Evolutionary conservation across 2,329 filamentous ascomycete species (phyloP).

Genomic region (Fusarium piperis): DNA sequence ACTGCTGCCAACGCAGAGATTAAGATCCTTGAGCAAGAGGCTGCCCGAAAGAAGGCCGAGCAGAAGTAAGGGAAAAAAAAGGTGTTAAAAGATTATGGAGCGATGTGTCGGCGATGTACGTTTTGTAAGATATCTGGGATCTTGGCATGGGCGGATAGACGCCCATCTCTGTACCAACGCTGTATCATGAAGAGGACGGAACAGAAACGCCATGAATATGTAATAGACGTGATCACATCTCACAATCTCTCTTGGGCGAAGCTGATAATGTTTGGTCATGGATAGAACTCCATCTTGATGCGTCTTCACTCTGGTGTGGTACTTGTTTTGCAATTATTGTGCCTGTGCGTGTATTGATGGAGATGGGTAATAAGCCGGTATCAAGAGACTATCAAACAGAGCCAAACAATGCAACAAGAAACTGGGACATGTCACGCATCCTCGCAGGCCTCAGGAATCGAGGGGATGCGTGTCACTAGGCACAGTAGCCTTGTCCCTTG

Average conservation of each 20-base stretch:
- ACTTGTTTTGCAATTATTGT: constrained; percentile 11
- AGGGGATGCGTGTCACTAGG: not conserved
- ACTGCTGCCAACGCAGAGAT: constrained; percentile 42
- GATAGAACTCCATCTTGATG: not conserved
- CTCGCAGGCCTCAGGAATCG: not conserved
- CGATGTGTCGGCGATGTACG: constrained; percentile 19
- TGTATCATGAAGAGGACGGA: constrained; percentile 37
- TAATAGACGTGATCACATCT: constrained; percentile 44
- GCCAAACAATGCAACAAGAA: constrained; percentile 33
- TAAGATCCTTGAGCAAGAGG: constrained; percentile 23
- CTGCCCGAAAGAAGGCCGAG: constrained; percentile 26
- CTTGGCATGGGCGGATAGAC: constrained; percentile 21
- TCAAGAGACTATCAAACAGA: constrained; percentile 24
- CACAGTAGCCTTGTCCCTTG: not conserved
- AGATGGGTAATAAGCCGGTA: constrained; percentile 36
- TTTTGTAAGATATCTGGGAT: constrained; percentile 38
- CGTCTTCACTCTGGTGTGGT: not conserved
- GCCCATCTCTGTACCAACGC: constrained; percentile 39
- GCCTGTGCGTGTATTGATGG: constrained; percentile 32
- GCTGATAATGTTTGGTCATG: not conserved
- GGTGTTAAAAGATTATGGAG: constrained; percentile 4
- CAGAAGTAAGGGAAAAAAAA: constrained; percentile 14
- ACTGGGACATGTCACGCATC: constrained; percentile 15
- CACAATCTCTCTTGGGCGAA: not conserved
- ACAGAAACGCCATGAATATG: constrained; percentile 31